phyloP scores from a whole-genome alignment of 1,139 yeast genomes.

The Pichia sp. region DNA sequence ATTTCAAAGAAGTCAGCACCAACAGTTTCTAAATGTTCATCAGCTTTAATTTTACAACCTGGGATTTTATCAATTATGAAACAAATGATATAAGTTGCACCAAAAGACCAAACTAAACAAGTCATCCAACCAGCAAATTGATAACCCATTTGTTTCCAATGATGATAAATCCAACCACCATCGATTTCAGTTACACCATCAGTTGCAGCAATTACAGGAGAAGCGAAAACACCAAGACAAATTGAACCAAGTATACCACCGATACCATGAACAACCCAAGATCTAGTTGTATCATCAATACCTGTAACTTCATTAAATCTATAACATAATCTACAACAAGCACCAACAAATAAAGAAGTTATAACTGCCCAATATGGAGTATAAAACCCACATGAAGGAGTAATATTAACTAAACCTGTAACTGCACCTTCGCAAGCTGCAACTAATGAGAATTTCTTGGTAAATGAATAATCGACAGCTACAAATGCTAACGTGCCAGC shows the following conservation, averaged over 20 bases:
- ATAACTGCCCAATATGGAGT: slow-evolving; percentile 45
- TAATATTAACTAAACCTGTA: slow-evolving; percentile 44
- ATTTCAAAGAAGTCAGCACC: slow-evolving; percentile 43
- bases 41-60: slow-evolving; percentile 37
- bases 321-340: slow-evolving; percentile 35
- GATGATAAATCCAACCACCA: slow-evolving; percentile 48
- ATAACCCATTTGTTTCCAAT: slow-evolving; percentile 45
- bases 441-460: slow-evolving; percentile 38
- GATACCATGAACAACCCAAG: slow-evolving; percentile 43
- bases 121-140: slow-evolving; percentile 41
- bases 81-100: slow-evolving; percentile 36
- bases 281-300: slow-evolving; percentile 42
- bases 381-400: slow-evolving; percentile 47
- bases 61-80: slow-evolving; percentile 42
- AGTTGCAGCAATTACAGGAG: slow-evolving; percentile 40
- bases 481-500: slow-evolving; percentile 37
- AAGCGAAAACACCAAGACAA: slow-evolving; percentile 41
- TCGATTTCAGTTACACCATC: slow-evolving; percentile 41
- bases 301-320: slow-evolving; percentile 37
- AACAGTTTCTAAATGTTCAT: slow-evolving; percentile 39
- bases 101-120: slow-evolving; percentile 37
- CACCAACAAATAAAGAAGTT: slow-evolving; percentile 38
- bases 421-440: slow-evolving; percentile 47
- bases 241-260: slow-evolving; percentile 44
- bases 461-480: slow-evolving; percentile 31